Evolutionary conservation across 2,329 filamentous ascomycete species (phyloP).

Genomic region (Botrytis galanthina): DNA sequence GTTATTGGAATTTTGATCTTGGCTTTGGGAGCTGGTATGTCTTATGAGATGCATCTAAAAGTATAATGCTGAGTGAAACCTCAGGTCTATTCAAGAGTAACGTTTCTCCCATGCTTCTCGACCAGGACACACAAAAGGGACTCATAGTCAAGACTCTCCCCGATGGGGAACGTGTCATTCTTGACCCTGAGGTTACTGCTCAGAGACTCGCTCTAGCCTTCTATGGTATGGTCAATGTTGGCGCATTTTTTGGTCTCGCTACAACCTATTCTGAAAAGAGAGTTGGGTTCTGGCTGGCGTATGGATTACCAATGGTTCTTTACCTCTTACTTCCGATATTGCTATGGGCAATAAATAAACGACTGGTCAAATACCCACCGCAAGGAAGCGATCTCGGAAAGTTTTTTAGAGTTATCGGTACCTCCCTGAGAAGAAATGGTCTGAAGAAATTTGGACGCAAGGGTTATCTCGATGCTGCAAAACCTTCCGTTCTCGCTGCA

Average conservation of each 20-base stretch:
- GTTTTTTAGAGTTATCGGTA: conserved; percentile 44
- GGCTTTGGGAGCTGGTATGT: conserved; percentile 41
- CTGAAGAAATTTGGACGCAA: conserved; percentile 51
- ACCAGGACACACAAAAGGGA: conserved; percentile 49
- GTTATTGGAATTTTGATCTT: conserved; percentile 33
- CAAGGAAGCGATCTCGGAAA: conserved; percentile 47
- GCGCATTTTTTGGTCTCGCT: conserved; percentile 50
- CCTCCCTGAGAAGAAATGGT: conserved; percentile 52
- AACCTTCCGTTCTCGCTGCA: conserved; percentile 61
- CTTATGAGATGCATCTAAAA: conserved; percentile 38
- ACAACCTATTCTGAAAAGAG: conserved; percentile 45
- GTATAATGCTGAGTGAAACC: conserved; percentile 44
- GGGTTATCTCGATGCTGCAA: conserved; percentile 65
- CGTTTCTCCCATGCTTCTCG: conserved; percentile 60
- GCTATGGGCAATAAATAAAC: conserved; percentile 42
- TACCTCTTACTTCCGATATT: conserved; percentile 57
- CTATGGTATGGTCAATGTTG: conserved; percentile 69
- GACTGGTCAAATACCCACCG: conserved; percentile 46
- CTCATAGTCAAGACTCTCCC: conserved; percentile 47
- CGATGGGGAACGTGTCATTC: conserved; percentile 58
- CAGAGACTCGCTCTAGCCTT: conserved; percentile 50
- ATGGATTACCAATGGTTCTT: conserved; percentile 51
- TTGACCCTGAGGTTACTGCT: conserved; percentile 57
- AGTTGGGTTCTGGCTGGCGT: conserved; percentile 51
- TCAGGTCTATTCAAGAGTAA: conserved; percentile 69